Base-by-base conservation (phyloP, 208 protist species). In the Cochliopodium minus region DNA sequence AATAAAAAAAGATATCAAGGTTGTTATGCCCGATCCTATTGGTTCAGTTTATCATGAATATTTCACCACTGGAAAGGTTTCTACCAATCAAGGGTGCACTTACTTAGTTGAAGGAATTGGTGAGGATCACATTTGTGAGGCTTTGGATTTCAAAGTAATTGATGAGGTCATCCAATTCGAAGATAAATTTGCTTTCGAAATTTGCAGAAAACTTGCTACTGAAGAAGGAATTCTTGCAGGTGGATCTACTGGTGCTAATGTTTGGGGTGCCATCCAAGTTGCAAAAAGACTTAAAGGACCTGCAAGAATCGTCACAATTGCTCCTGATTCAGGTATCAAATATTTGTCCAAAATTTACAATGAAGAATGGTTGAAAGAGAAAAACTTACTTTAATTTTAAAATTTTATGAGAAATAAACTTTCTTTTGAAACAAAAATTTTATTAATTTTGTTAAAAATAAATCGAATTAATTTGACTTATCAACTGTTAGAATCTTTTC, bases 41-140 rank as follows among this genome's bases (percentile, higher is more conserved):
- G 92, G 90, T 51, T 93, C 86, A 52, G 90, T 88, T 3, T 74
- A 89, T 58, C 86, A 87, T 49, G 71, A 62, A 2, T 83, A 84
- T 43, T 55, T 61, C 0, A 59, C 53, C 10, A 60, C 62, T 11
- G 36, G 54, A 35, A 47, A n/a, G n/a, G n/a, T n/a, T n/a, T n/a
- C n/a, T n/a, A n/a, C n/a, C n/a, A n/a, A n/a, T n/a, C n/a, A n/a
- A n/a, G n/a, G n/a, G n/a, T n/a, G n/a, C n/a, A n/a, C 79, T 26
- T 93, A 93, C 67, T 69, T 90, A 43, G 87, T 97, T 9, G 88
- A 97, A 73, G 92, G 92, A 58, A 95, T 95, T 65, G 92, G 92
- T 51, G 95, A 95, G 69, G 90, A 96, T 72, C 96, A 96, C 69
- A 81, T 97, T 13, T 89, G 89, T 26, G 71, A 78, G n/a, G 89